Evolutionary conservation across 1,284 basidiomycete species (phyloP).

Genomic region (Cryptococcus jaspeensis): DNA sequence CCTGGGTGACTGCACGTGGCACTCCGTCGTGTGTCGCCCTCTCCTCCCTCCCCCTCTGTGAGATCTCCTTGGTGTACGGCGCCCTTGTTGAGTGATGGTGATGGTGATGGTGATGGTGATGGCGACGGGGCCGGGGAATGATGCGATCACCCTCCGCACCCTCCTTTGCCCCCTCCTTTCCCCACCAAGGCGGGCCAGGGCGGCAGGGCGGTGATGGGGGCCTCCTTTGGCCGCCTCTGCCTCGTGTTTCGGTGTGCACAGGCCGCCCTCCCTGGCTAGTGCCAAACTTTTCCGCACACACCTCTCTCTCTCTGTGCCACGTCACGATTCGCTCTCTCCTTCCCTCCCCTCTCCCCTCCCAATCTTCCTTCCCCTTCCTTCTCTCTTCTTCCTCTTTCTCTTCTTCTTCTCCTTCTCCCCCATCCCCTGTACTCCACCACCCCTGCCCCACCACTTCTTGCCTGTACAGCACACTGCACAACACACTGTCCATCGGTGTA

Average conservation of each 20-base stretch:
- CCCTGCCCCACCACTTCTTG: neutral
- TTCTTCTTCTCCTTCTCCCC: constrained; percentile 7
- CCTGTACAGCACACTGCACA: neutral
- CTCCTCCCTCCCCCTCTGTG: too few relatives aligned
- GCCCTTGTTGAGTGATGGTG: too few relatives aligned
- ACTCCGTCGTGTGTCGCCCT: too few relatives aligned
- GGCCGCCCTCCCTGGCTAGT: neutral
- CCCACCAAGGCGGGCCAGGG: too few relatives aligned
- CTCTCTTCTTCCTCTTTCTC: constrained; percentile 1
- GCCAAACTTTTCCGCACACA: too few relatives aligned
- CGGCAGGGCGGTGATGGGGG: too few relatives aligned
- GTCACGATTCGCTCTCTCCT: neutral
- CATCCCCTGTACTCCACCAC: neutral
- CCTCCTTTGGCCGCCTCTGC: neutral
- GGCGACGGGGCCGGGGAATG: too few relatives aligned
- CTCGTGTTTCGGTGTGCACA: neutral
- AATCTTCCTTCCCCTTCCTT: neutral
- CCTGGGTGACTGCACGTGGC: too few relatives aligned
- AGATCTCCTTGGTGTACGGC: too few relatives aligned
- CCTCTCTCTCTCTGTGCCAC: neutral
- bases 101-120: too few relatives aligned
- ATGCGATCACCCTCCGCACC: too few relatives aligned
- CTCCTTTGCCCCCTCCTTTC: too few relatives aligned
- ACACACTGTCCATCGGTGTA: neutral
- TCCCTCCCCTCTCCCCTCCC: neutral